Evolutionary conservation across 23 red algal genomes (phyloP).

Genomic region (Agarophyton chilense): DNA sequence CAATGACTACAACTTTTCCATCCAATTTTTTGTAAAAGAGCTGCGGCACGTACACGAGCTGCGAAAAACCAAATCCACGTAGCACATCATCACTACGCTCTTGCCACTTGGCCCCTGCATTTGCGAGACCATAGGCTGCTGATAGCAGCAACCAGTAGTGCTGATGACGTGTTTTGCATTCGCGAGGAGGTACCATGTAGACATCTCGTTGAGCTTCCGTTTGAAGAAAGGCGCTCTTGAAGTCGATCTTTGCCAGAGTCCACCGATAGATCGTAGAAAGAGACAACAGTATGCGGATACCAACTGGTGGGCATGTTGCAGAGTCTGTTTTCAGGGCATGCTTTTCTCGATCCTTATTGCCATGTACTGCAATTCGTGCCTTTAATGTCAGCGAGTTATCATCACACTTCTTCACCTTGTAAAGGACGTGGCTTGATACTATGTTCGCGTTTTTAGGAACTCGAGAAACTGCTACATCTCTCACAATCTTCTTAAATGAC

Average conservation of each 20-base stretch:
- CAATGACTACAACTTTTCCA: background rate
- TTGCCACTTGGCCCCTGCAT: conserved; percentile 57
- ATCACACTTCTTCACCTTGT: conserved; percentile 41
- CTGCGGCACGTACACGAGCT: conserved; percentile 40
- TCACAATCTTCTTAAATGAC: conserved; percentile 56
- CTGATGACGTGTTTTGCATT: background rate
- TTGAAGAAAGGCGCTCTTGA: conserved; percentile 39
- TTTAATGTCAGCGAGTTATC: conserved; percentile 27
- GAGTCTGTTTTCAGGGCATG: conserved; percentile 30
- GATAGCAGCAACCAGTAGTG: conserved; percentile 40
- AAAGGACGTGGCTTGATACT: conserved; percentile 37
- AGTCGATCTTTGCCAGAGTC: conserved; percentile 28
- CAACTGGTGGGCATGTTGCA: conserved; percentile 27
- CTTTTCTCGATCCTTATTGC: conserved; percentile 49
- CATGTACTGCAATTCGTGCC: conserved; percentile 28
- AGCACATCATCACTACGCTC: conserved; percentile 5
- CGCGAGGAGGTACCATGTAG: conserved; percentile 19
- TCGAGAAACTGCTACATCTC: background rate
- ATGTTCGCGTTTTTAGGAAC: conserved; percentile 35
- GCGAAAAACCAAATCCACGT: background rate
- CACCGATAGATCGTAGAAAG: conserved; percentile 9
- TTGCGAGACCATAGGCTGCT: conserved; percentile 43
- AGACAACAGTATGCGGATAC: conserved; percentile 19
- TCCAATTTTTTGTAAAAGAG: background rate
- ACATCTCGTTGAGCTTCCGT: conserved; percentile 50